Percentiles rank a stretch among this genome's conserved stretches.
Evolutionary conservation across 1,284 basidiomycete species (phyloP).

Genomic region (Mycena sp.): DNA sequence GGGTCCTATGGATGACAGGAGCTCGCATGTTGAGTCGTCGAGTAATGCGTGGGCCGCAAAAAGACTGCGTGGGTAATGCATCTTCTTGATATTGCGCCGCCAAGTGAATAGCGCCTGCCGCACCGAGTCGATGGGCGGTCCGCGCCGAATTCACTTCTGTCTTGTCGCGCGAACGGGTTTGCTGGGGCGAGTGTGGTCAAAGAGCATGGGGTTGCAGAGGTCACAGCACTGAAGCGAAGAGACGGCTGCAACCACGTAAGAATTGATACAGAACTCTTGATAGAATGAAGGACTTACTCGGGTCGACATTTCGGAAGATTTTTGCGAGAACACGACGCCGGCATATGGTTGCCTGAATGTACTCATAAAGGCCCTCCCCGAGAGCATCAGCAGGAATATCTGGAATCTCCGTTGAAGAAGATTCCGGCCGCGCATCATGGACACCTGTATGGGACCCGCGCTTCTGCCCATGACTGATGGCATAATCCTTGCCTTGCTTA

Average conservation of each 20-base stretch:
- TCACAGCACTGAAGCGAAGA: no score
- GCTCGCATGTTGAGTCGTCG: constrained; percentile 8
- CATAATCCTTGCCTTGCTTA: no score
- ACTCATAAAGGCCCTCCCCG: constrained; percentile 12
- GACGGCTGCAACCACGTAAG: constrained; percentile 16
- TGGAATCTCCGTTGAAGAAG: not conserved
- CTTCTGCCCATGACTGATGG: constrained; percentile 12
- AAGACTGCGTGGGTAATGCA: not conserved
- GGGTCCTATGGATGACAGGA: not conserved
- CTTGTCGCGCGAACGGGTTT: not conserved
- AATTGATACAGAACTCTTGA: not conserved
- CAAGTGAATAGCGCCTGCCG: not conserved
- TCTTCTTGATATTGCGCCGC: not conserved
- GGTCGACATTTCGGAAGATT: constrained; percentile 4
- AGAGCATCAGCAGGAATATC: constrained; percentile 6
- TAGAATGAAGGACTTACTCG: not conserved
- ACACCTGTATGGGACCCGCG: constrained; percentile 2
- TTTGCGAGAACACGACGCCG: not conserved
- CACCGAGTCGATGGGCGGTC: not conserved
- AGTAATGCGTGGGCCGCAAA: not conserved
- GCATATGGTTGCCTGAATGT: no score
- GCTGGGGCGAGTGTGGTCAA: constrained; percentile 32
- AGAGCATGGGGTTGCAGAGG: constrained; percentile 32
- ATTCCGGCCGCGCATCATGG: not conserved
- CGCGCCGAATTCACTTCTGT: not conserved